A percentile compares a stretch with the other conserved stretches of the same genome.
Evolutionary conservation across 1,284 basidiomycete species (phyloP).

Genomic region (Moesziomyces globuligerus): DNA sequence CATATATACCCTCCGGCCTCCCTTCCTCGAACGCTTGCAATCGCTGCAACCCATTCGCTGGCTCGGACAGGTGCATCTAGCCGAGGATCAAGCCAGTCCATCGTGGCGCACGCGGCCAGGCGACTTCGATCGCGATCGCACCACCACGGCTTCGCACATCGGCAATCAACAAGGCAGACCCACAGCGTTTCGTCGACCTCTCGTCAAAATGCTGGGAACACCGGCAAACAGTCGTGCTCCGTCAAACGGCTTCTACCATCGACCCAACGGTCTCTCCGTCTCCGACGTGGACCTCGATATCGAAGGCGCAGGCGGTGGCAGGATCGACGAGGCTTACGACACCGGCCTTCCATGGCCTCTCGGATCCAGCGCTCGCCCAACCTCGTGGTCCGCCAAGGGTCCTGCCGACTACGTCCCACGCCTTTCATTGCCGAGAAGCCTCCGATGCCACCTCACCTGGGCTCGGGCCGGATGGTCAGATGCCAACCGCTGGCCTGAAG

Average conservation of each 20-base stretch:
- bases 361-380: slow-evolving; percentile 16
- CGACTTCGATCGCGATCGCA: slow-evolving; percentile 1
- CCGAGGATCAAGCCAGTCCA: background rate
- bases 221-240: slow-evolving; percentile 39
- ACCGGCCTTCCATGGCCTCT: slow-evolving; percentile 49
- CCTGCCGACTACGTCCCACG: slow-evolving; percentile 49
- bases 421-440: slow-evolving; percentile 37
- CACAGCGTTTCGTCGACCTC: background rate
- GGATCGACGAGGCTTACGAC: slow-evolving; percentile 63
- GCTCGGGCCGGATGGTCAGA: slow-evolving; percentile 56
- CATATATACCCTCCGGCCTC: too few species aligned
- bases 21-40: too few species aligned
- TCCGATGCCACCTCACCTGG: slow-evolving; percentile 54
- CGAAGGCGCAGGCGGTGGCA: slow-evolving; percentile 55
- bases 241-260: slow-evolving; percentile 34
- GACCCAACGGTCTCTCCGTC: slow-evolving; percentile 20
- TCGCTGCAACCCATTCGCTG: too few species aligned
- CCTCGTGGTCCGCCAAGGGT: slow-evolving; percentile 60
- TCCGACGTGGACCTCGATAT: slow-evolving; percentile 64
- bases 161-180: too few species aligned
- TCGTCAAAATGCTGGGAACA: slow-evolving; percentile 30
- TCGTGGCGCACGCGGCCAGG: slow-evolving; percentile 7
- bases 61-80: too few species aligned
- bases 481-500: slow-evolving; percentile 55
- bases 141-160: too few species aligned